phyloP scores from a whole-genome alignment of 2,329 filamentous ascomycete genomes.

The Aspergillus ustus region DNA sequence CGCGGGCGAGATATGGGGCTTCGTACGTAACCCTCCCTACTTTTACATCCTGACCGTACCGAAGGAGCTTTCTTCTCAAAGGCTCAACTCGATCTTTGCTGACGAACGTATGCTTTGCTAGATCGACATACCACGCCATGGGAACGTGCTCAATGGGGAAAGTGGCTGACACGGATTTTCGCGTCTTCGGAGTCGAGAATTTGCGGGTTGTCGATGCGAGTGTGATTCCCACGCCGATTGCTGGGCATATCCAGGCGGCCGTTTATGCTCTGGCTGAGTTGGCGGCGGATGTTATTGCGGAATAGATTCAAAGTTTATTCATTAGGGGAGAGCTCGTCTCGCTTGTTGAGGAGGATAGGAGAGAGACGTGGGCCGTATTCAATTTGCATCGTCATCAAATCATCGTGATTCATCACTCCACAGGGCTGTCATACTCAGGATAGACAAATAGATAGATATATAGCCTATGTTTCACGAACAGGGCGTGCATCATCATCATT shows the following conservation, averaged over 20 bases:
- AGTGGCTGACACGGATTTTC: neutral
- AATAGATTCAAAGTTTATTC: too few species aligned
- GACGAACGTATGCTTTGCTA: neutral
- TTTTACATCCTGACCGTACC: neutral
- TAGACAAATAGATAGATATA: too few species aligned
- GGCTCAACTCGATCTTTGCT: too few species aligned
- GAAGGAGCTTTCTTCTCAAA: too few species aligned
- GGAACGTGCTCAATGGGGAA: constrained; percentile 1
- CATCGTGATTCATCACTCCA: too few species aligned
- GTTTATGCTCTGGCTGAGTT: neutral
- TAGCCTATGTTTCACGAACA: too few species aligned
- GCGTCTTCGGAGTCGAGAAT: neutral
- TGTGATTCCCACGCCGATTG: neutral
- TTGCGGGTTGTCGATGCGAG: neutral
- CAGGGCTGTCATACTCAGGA: too few species aligned
- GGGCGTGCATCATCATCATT: too few species aligned
- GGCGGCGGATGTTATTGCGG: neutral
- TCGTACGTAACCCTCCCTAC: neutral
- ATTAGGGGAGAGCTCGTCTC: too few species aligned
- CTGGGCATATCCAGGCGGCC: neutral
- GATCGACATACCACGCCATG: neutral
- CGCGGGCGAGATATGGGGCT: neutral
- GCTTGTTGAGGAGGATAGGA: too few species aligned
- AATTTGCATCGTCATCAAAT: too few species aligned
- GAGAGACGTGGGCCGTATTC: too few species aligned